Base-by-base conservation (phyloP, 1,284 basidiomycete species). In the Tilletia horrida region DNA sequence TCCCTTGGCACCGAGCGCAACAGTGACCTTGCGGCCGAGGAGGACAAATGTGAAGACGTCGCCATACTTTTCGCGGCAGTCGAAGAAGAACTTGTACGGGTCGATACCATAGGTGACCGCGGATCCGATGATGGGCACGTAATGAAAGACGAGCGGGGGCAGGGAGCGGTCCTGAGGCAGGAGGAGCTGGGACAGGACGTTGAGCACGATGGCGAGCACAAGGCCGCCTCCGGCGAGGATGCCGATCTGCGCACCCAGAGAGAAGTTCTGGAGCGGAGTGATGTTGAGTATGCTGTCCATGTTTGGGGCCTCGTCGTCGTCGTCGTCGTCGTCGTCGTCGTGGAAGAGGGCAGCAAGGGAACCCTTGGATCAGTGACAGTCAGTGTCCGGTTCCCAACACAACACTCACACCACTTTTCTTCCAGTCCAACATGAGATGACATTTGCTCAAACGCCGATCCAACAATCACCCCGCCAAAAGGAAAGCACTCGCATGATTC, bases 1-100 rank as follows among this genome's bases (percentile, higher is more conserved):
- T 29, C 96, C 96, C 82, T 91, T 91, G 47, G 92, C 86, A 44
- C 94, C 92, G 29, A 99, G 86, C 1, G 93, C 90, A 66, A 95
- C 94, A 0, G 95, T 97, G 73, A 97, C 88, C 66, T 88, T 88
- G 69, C 92, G 88, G 55, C 95, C 95, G 55, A 97, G 85, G 9
- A 99, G 85, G 61, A 74, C 71, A 69, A 81, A 81, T 0, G 95
- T 96, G 84, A 97, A 98, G n/a, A 97, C 88, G 65, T 88, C 85
- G 48, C 88, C 88, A 70, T 88, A 85, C 86, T 94, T 95, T 73
- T 91, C 89, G 69, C 90, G 87, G 81, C 88, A 89, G 55, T 85
- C 84, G 67, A 88, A 87, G 78, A 91, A 86, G 83, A 92, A 92
- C 68, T 85, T 86, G 81, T 91, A 86, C 1, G 91, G 91, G 80